Evolutionary conservation across 2,329 filamentous ascomycete species (phyloP).

Genomic region (Hypoxylon rubiginosum): DNA sequence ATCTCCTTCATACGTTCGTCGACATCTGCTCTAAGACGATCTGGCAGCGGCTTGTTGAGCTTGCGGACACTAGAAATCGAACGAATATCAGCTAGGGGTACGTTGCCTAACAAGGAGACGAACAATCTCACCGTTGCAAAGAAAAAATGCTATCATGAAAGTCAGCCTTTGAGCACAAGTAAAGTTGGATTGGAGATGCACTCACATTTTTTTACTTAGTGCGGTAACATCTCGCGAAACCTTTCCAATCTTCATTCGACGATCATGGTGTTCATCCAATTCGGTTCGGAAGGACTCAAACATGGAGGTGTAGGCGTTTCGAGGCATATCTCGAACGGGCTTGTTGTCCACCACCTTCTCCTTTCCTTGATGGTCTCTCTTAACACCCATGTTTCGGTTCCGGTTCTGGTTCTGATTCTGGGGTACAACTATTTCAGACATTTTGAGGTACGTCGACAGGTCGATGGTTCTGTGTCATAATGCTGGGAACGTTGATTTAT

Average conservation of each 20-base stretch:
- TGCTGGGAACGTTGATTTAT: not conserved
- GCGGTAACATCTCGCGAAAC: slow-evolving; percentile 92
- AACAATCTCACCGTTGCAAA: slow-evolving; percentile 74
- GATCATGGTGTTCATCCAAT: slow-evolving; percentile 94
- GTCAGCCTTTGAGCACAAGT: slow-evolving; percentile 14
- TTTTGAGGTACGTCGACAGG: slow-evolving; percentile 26
- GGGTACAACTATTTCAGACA: slow-evolving; percentile 49
- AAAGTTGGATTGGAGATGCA: slow-evolving; percentile 20
- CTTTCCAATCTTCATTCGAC: slow-evolving; percentile 90
- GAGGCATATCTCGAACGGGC: slow-evolving; percentile 52
- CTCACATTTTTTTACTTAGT: slow-evolving; percentile 95
- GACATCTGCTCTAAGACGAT: slow-evolving; percentile 78
- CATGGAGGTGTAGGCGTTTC: slow-evolving; percentile 74
- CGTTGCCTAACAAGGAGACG: not conserved
- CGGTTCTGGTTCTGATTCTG: slow-evolving; percentile 41
- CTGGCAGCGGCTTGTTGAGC: slow-evolving; percentile 73
- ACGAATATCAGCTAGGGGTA: slow-evolving; percentile 17
- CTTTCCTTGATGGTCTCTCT: slow-evolving; percentile 68
- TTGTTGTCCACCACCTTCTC: slow-evolving; percentile 53
- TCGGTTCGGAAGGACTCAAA: slow-evolving; percentile 89
- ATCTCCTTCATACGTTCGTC: slow-evolving; percentile 79
- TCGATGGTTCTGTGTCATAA: slow-evolving; percentile 14
- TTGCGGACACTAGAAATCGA: slow-evolving; percentile 71
- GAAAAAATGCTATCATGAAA: slow-evolving; percentile 77
- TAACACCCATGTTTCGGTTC: slow-evolving; percentile 56